Evolutionary conservation across 2,329 filamentous ascomycete species (phyloP), one percentile per base, ranked within the genome.

Genomic region (Scortechinia acanthostroma): DNA sequence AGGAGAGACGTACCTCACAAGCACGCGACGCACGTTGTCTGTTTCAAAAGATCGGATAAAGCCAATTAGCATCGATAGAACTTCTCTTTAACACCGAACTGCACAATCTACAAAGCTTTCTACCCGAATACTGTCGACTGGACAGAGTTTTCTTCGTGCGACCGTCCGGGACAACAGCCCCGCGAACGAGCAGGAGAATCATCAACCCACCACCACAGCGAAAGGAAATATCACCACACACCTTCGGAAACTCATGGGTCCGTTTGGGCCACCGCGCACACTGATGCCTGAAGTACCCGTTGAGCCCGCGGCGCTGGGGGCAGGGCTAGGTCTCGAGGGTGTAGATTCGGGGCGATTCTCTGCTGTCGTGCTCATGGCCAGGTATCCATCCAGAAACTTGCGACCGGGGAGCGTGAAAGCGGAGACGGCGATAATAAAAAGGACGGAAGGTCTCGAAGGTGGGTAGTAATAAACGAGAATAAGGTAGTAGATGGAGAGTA

Each of bases 281-380:
- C 55, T 58, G 48, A 59, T 58, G 42, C 59, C 58, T 45, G 59
- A 58, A 35, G 59, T 62, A 43, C 55, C 60, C 49, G 59, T 61
- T 40, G 58, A 60, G 50, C 58, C 58, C 28, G 58, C 47, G 45
- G 59, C 54, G 45, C 59, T 60, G 22, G 58, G 58, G 35, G 58
- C 58, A 33, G 59, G 58, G 51, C 56, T 59, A 44, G 53, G 45
- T 49, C 49, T 55, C 45, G 53, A 49, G 45, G 52, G 49, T 43
- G 35, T 17, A 19, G 10, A 13, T 10, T 57, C 53, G 45, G 50
- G 49, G 33, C 55, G 50, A 28, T 52, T 55, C 48, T 58, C 58
- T 44, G 51, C 55, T 43, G 52, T 55, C 46, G 58, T 56, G 53
- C 52, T 62, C 60, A 64, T 64, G 48, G 54, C 55, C 56, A 51